These are phyloP conservation scores for Acaromyces ingoldii DNA, from an alignment of 1,284 basidiomycete species.

Conservation along the genomic window DNA sequence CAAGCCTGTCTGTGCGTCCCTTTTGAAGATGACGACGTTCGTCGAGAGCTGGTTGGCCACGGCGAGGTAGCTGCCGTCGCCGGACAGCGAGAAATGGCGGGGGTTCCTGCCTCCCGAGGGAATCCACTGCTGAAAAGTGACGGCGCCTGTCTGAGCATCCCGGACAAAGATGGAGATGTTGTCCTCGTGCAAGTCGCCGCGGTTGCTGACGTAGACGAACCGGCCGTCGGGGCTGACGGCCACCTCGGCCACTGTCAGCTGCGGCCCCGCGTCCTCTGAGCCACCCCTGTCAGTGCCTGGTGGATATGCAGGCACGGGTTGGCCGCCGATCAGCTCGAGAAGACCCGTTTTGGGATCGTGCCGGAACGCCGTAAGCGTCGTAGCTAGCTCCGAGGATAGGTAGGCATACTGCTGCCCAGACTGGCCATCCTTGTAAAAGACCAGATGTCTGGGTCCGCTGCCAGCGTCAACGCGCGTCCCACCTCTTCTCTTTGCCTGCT, in stretches of 20 bases:
- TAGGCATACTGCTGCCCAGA: constrained; percentile 15
- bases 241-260: constrained; percentile 33
- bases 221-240: constrained; percentile 24
- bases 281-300: constrained; percentile 22
- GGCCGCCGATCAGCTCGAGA: constrained; percentile 12
- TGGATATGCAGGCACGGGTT: constrained; percentile 21
- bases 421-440: not conserved
- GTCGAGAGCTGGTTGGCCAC: constrained; percentile 28
- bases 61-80: constrained; percentile 21
- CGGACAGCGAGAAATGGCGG: constrained; percentile 14
- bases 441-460: constrained; percentile 8
- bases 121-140: constrained; percentile 23
- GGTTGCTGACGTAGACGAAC: constrained; percentile 29
- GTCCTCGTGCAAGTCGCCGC: constrained; percentile 28
- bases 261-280: constrained; percentile 10
- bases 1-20: constrained; percentile 14
- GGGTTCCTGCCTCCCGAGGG: constrained; percentile 27
- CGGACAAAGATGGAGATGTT: constrained; percentile 31
- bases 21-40: constrained; percentile 23
- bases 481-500: not conserved
- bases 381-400: constrained; percentile 30
- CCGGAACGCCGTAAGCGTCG: constrained; percentile 22
- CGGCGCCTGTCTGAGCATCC: constrained; percentile 9
- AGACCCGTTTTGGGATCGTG: constrained; percentile 14
- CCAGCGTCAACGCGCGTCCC: not conserved